Base-by-base conservation (phyloP, 2,329 filamentous ascomycete genomes). In the Hypoxylon sp. region DNA sequence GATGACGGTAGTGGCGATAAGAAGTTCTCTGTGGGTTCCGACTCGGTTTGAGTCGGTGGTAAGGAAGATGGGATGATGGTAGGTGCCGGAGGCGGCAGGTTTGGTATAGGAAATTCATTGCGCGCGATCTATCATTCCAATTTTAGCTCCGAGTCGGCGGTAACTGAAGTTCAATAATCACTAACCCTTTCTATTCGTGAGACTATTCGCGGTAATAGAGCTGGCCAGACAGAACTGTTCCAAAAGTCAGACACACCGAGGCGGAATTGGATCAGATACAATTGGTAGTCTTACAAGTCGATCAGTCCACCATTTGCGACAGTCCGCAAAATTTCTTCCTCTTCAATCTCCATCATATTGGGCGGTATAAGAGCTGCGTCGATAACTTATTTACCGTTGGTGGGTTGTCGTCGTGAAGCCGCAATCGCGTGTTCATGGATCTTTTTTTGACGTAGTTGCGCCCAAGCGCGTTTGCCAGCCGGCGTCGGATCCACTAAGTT, bases 71-170 rank as follows among this genome's bases (percentile, higher is more conserved):
- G 71, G 22, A 75, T 67, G n/a, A 67, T 72, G 29, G 69, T 63
- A 11, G 71, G 44, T 11, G 73, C 35, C 63, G 75, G 63, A 1
- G 74, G 57, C 11, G 86, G 85, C 58, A 88, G 80, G 59, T 83
- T 84, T 10, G 92, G 92, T 73, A 91, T 90, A 46, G 92, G 90
- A 74, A 97, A 97, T 58, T 91, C 90, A 77, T 89, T 85, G 79
- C 88, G 87, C 44, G 92, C 88, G 73, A 94, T 95, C 93, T 97
- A 66, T 59, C 63, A 31, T 55, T 51, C 3, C 39, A 42, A 37
- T 35, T 31, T 46, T 10, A 58, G 55, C 67, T 37, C 67, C 66
- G 29, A 35, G 37, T 46, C 24, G 2, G n/a, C 42, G 5, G 8
- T n/a, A 26, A n/a, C 5, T 22, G 2, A 29, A 39, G n/a, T 29